Evolutionary conservation across 2,329 filamentous ascomycete species (phyloP), one percentile per base, ranked within the genome.

Genomic region (Penicillium sp.): DNA sequence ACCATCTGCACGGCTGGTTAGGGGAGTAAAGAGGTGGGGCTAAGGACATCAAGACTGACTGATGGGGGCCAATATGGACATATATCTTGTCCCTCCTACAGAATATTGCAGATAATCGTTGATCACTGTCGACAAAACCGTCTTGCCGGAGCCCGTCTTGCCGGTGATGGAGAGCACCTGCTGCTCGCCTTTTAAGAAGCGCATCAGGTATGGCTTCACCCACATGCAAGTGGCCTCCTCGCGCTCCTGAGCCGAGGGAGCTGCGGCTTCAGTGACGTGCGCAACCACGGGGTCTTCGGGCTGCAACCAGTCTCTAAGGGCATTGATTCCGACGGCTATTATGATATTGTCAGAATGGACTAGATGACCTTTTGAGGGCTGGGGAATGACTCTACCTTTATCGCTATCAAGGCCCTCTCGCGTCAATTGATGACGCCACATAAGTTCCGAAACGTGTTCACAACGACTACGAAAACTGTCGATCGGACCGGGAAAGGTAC

Each of bases 161-260:
- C 69, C 69, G 22, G 69, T 73, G 35, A 80, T 67, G 21, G 72
- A 56, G 29, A 80, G 60, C 2, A 71, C 65, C 13, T 68, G 66
- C 28, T 76, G 64, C 0, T 69, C 58, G 37, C 72, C 71, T 44
- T 75, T 73, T 31, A 74, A 54, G 51, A 80, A 80, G 9, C 70
- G 69, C n/a, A 67, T 66, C 21, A 79, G 60, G 29, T 74, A 67
- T 33, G 74, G 71, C 22, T 72, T 68, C 53, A 79, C 72, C 77
- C 77, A 80, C 33, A 77, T 65, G 51, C 77, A 78, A 19, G 76
- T 80, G 52, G 73, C 73, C 52, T 79, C 76, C 42, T 73, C 74
- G 31, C 76, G 67, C 26, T 70, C 62, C 26, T 61, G 69, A 52
- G 63, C 72, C 58, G 60, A 66, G 54, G 60, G 72, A 53, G 56